Conservation (phyloP, 2,329 filamentous ascomycete genomes). For the Tolypocladium capitatum region DNA sequence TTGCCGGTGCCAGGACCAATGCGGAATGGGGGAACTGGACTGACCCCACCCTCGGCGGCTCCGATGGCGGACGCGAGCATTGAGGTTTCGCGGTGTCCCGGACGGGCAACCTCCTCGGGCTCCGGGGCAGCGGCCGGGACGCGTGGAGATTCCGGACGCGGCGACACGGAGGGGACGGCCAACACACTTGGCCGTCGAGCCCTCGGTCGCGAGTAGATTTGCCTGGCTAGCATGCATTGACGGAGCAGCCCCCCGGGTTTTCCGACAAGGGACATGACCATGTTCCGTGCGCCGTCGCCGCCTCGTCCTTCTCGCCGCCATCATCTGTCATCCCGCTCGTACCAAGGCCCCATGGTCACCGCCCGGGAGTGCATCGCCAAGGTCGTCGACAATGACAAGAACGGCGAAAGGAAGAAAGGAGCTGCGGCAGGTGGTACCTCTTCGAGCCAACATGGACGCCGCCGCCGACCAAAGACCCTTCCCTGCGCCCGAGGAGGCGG, state of each 20-base stretch:
- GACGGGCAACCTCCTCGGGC: too few relatives aligned
- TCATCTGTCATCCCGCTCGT: not conserved
- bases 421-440: constrained; percentile 11
- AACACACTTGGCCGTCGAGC: too few relatives aligned
- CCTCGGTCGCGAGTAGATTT: too few relatives aligned
- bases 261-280: too few relatives aligned
- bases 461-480: constrained; percentile 28
- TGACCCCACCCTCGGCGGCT: not conserved
- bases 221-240: too few relatives aligned
- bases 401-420: not conserved
- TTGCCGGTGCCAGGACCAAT: too few relatives aligned
- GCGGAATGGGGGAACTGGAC: not conserved
- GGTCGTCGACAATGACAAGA: not conserved
- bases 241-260: too few relatives aligned
- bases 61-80: not conserved
- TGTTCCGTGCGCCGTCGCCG: not conserved
- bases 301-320: not conserved
- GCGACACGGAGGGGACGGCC: too few relatives aligned
- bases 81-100: not conserved
- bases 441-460: constrained; percentile 19
- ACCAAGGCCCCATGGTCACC: not conserved
- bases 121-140: not conserved
- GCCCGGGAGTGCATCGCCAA: not conserved
- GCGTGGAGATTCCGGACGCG: not conserved
- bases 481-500: constrained; percentile 21